Evolutionary conservation across 164 flowering plant species (phyloP), one percentile per base, ranked within the genome.

Genomic region (Euptelea pleiosperma): DNA sequence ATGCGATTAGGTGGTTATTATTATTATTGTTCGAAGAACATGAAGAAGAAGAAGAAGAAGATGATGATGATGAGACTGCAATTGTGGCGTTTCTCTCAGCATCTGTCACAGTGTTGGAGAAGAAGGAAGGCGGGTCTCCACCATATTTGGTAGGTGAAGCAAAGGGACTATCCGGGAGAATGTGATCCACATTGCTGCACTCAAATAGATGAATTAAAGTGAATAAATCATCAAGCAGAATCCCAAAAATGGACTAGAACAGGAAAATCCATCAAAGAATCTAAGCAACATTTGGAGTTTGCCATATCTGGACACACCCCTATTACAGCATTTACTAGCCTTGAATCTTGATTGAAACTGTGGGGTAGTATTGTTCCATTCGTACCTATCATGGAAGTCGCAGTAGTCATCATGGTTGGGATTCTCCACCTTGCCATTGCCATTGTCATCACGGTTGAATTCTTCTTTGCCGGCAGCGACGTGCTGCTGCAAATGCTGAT

Each of bases 101-200:
- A 53, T 77, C 79, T 6, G 47, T 48, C 14, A 42, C 30, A 7
- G 40, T 47, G 46, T 12, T 58, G 55, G 82, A 55, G 59, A 74
- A 79, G 57, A 71, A 69, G 14, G 82, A 59, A 2, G 61, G 14
- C 50, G 62, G 49, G 5, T 76, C 76, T 1, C 66, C 76, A 1
- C 57, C 39, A 0, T 64, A 69, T 66, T 73, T 81, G 16, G 79
- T 72, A 1, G 96, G 87, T 16, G 91, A 89, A 18, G 98, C 91
- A 60, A 92, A 92, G 6, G 83, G 98, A 31, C 82, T 89, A 52
- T 92, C 96, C 19, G 96, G 98, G 34, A 92, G 93, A 58, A 76
- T 82, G 65, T 85, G 95, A 74, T 87, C 95, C 78, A 81, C 71
- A 49, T 83, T 83, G 71, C 35, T 51, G 19, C 18, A 58, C 18